These are phyloP conservation scores for Urochloa ruziziensis DNA, from an alignment of 176 grass and related monocot species.

Conservation along the genomic window DNA sequence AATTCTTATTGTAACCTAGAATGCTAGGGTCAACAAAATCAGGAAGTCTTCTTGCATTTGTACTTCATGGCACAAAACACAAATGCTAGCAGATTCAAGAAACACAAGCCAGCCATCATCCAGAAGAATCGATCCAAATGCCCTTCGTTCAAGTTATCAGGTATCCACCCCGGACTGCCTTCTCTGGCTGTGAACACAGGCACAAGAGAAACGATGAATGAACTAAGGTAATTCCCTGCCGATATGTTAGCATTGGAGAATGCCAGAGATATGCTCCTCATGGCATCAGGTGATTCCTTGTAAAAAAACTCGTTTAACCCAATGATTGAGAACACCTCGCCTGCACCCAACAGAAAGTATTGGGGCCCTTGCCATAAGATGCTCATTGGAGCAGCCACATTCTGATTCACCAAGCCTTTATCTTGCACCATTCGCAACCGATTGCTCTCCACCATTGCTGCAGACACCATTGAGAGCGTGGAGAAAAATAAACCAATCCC, in stretches of 20 bases:
- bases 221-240: conserved; percentile 51
- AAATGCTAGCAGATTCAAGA: conserved; percentile 41
- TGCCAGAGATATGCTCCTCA: conserved; percentile 53
- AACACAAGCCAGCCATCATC: conserved; percentile 46
- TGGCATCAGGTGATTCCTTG: conserved; percentile 53
- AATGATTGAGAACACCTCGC: conserved; percentile 52
- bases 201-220: conserved; percentile 52
- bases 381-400: conserved; percentile 44
- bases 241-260: conserved; percentile 39
- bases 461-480: conserved; percentile 43
- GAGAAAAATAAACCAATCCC: conserved; percentile 48
- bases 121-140: conserved; percentile 65
- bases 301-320: conserved; percentile 63
- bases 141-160: conserved; percentile 61
- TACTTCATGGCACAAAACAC: conserved; percentile 48
- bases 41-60: conserved; percentile 22
- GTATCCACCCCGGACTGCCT: conserved; percentile 59
- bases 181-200: conserved; percentile 42
- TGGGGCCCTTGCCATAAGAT: conserved; percentile 68
- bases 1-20: neutral
- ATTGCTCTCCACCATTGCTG: conserved; percentile 54
- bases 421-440: conserved; percentile 34
- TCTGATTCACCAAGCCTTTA: conserved; percentile 13
- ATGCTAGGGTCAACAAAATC: neutral
- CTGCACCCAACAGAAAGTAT: conserved; percentile 53